Percentiles rank a stretch among this genome's conserved stretches.
These are phyloP conservation scores for Bipolaris cookei DNA, from an alignment of 2,329 filamentous ascomycete species.

Conservation along the genomic window DNA sequence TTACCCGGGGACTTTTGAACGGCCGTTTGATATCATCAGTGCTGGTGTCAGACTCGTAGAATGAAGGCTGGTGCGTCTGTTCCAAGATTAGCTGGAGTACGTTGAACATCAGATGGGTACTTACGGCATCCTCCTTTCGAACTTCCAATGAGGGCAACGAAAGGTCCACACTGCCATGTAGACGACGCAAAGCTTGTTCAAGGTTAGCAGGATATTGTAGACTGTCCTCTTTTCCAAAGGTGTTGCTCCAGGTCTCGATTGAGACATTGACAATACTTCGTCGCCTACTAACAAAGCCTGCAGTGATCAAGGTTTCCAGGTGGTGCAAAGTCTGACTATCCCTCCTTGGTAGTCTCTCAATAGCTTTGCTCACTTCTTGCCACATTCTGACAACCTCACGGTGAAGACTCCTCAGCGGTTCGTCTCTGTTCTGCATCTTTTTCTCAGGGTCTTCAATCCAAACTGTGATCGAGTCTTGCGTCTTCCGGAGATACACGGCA, in stretches of 20 bases:
- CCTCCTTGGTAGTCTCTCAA: slow-evolving; percentile 66
- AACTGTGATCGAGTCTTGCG: slow-evolving; percentile 66
- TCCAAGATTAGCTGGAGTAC: slow-evolving; percentile 44
- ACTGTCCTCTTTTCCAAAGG: slow-evolving; percentile 66
- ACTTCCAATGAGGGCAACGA: slow-evolving; percentile 57
- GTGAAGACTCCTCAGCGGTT: slow-evolving; percentile 31
- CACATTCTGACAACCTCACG: slow-evolving; percentile 46
- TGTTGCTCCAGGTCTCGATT: slow-evolving; percentile 71
- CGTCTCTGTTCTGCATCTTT: slow-evolving; percentile 37
- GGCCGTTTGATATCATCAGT: slow-evolving; percentile 18
- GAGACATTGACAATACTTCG: slow-evolving; percentile 59
- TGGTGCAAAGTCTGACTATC: slow-evolving; percentile 62
- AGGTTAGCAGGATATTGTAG: slow-evolving; percentile 71
- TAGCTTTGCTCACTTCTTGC: slow-evolving; percentile 55
- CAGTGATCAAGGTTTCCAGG: slow-evolving; percentile 58
- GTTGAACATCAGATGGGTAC: slow-evolving; percentile 49
- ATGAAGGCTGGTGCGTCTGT: slow-evolving; percentile 29
- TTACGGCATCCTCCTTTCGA: slow-evolving; percentile 46
- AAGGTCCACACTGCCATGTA: slow-evolving; percentile 63
- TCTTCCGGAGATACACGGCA: slow-evolving; percentile 61
- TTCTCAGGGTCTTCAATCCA: slow-evolving; percentile 67
- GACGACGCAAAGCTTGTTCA: slow-evolving; percentile 65
- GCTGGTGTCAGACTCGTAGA: slow-evolving; percentile 51
- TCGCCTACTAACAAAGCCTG: slow-evolving; percentile 61
- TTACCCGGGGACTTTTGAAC: slow-evolving; percentile 31